phyloP scores from a whole-genome alignment of 768 basidiomycete genomes.

The Candolleomyces aberdarensis region DNA sequence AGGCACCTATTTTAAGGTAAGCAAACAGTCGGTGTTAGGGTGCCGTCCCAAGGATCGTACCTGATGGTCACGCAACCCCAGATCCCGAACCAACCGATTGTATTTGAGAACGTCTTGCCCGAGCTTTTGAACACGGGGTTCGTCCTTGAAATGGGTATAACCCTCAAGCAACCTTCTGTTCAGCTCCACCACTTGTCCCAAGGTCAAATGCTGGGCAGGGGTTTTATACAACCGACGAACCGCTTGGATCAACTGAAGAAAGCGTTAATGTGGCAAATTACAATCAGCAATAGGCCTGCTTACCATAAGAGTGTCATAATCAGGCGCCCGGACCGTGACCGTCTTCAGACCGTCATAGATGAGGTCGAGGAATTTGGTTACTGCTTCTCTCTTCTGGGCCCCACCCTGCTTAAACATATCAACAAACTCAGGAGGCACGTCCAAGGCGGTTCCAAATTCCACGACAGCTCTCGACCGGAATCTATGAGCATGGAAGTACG shows the following conservation, averaged over 20 bases:
- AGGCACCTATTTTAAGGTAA: constrained; percentile 61
- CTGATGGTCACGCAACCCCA: constrained; percentile 94
- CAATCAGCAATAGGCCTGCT: constrained; percentile 18
- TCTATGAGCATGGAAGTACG: constrained; percentile 74
- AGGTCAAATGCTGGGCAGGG: constrained; percentile 88
- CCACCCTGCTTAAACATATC: constrained; percentile 93
- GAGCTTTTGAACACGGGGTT: constrained; percentile 82
- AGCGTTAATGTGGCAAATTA: constrained; percentile 4
- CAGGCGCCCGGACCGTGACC: constrained; percentile 92
- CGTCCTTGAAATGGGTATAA: constrained; percentile 89
- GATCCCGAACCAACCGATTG: constrained; percentile 81
- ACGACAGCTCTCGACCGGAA: constrained; percentile 97
- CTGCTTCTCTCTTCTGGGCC: constrained; percentile 82
- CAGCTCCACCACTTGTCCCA: constrained; percentile 94
- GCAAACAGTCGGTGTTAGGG: neutral
- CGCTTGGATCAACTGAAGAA: constrained; percentile 86
- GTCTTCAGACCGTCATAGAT: constrained; percentile 94
- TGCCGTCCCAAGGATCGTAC: constrained; percentile 32
- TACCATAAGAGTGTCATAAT: constrained; percentile 98
- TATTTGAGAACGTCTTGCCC: constrained; percentile 82
- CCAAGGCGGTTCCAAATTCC: constrained; percentile 89
- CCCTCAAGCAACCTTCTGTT: constrained; percentile 92
- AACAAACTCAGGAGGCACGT: constrained; percentile 87
- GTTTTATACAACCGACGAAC: constrained; percentile 91
- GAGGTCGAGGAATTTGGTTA: constrained; percentile 82